Evolutionary conservation across 2,329 filamentous ascomycete genomes (phyloP).

Genomic region (Claviceps purpurea): DNA sequence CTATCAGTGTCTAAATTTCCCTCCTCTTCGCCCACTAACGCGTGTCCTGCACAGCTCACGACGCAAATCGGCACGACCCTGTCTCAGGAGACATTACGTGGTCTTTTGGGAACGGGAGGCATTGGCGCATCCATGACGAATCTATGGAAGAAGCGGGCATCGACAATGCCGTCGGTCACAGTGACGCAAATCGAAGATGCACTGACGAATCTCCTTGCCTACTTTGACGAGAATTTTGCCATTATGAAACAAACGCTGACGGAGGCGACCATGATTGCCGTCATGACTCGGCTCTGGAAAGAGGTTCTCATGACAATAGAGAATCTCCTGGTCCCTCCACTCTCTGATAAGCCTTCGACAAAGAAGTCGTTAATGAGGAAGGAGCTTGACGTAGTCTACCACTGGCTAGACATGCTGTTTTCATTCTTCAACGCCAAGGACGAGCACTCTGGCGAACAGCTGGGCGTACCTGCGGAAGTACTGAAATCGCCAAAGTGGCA

Average conservation of each 20-base stretch:
- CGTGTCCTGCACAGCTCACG: slow-evolving; percentile 47
- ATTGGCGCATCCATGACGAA: slow-evolving; percentile 61
- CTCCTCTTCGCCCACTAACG: slow-evolving; percentile 1
- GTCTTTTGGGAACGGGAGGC: slow-evolving; percentile 57
- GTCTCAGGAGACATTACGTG: slow-evolving; percentile 66
- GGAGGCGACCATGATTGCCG: slow-evolving; percentile 90
- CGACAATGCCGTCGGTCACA: slow-evolving; percentile 44
- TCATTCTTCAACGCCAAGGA: slow-evolving; percentile 92
- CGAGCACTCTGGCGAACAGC: slow-evolving; percentile 63
- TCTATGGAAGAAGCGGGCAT: slow-evolving; percentile 48
- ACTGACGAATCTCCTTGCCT: slow-evolving; percentile 72
- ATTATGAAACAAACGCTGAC: slow-evolving; percentile 98
- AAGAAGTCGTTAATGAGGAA: slow-evolving; percentile 74
- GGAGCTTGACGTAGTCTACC: slow-evolving; percentile 88
- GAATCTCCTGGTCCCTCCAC: slow-evolving; percentile 73
- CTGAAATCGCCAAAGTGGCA: slow-evolving; percentile 97
- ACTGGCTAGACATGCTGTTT: slow-evolving; percentile 82
- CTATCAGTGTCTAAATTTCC: too few species aligned
- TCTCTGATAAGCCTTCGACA: slow-evolving; percentile 85
- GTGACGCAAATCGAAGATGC: slow-evolving; percentile 66
- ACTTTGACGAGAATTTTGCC: slow-evolving; percentile 97
- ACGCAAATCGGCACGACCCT: slow-evolving; percentile 85
- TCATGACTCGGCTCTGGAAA: slow-evolving; percentile 98
- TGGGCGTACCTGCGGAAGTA: slow-evolving; percentile 81
- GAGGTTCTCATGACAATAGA: slow-evolving; percentile 90